These are phyloP conservation scores for Amanita pallidorosea DNA, from an alignment of 768 basidiomycete species.

Conservation along the genomic window DNA sequence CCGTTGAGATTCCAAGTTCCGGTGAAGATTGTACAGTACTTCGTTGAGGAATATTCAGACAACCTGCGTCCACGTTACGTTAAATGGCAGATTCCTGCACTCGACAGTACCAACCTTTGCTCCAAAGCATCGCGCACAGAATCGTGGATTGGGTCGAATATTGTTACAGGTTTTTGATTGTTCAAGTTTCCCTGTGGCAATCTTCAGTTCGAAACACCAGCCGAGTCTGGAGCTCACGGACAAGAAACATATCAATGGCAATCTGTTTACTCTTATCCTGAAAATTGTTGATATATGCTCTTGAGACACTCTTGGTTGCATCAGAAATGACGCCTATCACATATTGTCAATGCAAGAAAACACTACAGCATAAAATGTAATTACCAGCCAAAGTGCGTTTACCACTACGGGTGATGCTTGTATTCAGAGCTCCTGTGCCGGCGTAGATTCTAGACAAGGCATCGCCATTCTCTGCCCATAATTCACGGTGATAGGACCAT, in stretches of 20 bases:
- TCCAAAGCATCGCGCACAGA: conserved; percentile 64
- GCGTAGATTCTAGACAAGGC: conserved; percentile 91
- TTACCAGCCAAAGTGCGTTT: conserved; percentile 85
- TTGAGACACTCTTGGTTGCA: conserved; percentile 91
- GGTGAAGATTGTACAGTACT: conserved; percentile 62
- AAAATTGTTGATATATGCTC: conserved; percentile 97
- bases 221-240: conserved; percentile 23
- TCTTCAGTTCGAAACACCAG: conserved; percentile 3
- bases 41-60: conserved; percentile 75
- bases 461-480: conserved; percentile 98
- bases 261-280: conserved; percentile 90
- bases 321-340: conserved; percentile 76
- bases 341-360: conserved; percentile 2
- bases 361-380: conserved; percentile 8
- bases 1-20: conserved; percentile 98
- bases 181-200: conserved; percentile 85
- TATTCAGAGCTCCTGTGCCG: conserved; percentile 88
- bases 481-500: conserved; percentile 82
- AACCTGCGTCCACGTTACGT: conserved; percentile 30
- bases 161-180: conserved; percentile 76
- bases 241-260: conserved; percentile 94
- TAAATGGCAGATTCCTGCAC: not conserved
- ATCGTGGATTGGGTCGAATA: conserved; percentile 92
- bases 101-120: conserved; percentile 37
- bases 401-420: conserved; percentile 89